Evolutionary conservation across 768 basidiomycete species (phyloP), one percentile per base, ranked within the genome.

Genomic region (Rhizopogon vulgaris): DNA sequence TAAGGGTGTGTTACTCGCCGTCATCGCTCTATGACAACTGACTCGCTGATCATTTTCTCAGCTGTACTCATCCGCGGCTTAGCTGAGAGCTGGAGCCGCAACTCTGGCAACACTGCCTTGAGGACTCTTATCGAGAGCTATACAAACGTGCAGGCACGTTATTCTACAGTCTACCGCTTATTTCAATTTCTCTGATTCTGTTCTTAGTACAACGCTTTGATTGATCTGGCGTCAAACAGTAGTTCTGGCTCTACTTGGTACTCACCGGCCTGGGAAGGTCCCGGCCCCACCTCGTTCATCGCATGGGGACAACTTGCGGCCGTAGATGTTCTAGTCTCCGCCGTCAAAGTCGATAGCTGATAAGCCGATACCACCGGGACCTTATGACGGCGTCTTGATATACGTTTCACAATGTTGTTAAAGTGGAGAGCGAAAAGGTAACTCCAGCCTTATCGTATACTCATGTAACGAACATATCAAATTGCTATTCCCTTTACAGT

Each of bases 51-150:
- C 7, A 43, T 49, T 15, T 34, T 38, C 14, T 27, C 45, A 75
- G 71, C 72, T 8, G 60, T 79, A 39, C 71, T 76, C 57, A 73
- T 82, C 50, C 74, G 77, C 25, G 77, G 72, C 3, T 62, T 81
- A 15, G 64, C 66, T 47, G 78, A 81, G 60, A 77, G 69, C 1
- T 79, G 69, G 63, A 57, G 55, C 5, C 63, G 76, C 45, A 75
- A 67, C 51, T 57, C 67, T 38, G 58, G 60, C 7, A 71, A 79
- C 55, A 60, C 55, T 6, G 61, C 65, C 25, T 65, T 80, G 24
- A 63, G 62, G 32, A 72, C 65, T 36, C 60, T 79, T 41, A 64
- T 80, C 43, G 73, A 69, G 50, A 76, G 77, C 53, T 80, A 79
- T 52, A 63, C 74, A 42, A 71, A 79, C 39, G 79, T 79, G 22